Evolutionary conservation across 192 early-diverging fungal genomes (phyloP), one percentile per base, ranked within the genome.

Genomic region (Gaertneriomyces sp.): DNA sequence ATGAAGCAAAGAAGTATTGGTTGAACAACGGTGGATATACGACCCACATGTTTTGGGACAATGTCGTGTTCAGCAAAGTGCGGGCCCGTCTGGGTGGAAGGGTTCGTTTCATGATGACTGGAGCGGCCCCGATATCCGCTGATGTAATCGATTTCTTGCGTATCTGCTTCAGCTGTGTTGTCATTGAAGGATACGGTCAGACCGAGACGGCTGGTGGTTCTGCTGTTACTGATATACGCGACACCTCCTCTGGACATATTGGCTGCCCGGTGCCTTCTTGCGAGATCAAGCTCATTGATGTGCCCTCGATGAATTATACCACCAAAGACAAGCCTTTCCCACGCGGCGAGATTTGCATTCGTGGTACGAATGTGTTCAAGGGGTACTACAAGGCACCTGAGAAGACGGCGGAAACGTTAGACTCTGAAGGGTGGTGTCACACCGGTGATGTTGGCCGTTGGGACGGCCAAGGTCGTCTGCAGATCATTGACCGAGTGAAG

Each of bases 281-380:
- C 50, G 79, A 80, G 89, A 91, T 93, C 52, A 96, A 95, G 78
- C 81, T 99, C n/a, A 79, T 80, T 0, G 93, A 95, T 63, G 86
- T 99, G 6, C 93, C 94, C 8, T 76, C 85, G 50, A 95, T 96
- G 94, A 85, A 87, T 60, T 98, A 98, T 72, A 74, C 70, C 16
- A 77, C 88, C 6, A 81, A 85, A 8, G 96, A 99, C 72, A 84
- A 87, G 74, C 94, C 94, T 11, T 75, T 74, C 65, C 93, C 96
- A n/a, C 88, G 96, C 40, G 96, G 96, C 63, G 96, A 99, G 79
- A 84, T 99, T 52, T 88, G 87, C 90, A 5, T 59, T 51, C 45
- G 72, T 89, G 40, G 76, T 73, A 4, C 90, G 86, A 9, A 72
- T 84, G 46, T 80, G 78, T 33, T 82, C 19, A 66, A 72, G 73